phyloP scores from a whole-genome alignment of 148 eudicot species.

The Suaeda aralocaspica region DNA sequence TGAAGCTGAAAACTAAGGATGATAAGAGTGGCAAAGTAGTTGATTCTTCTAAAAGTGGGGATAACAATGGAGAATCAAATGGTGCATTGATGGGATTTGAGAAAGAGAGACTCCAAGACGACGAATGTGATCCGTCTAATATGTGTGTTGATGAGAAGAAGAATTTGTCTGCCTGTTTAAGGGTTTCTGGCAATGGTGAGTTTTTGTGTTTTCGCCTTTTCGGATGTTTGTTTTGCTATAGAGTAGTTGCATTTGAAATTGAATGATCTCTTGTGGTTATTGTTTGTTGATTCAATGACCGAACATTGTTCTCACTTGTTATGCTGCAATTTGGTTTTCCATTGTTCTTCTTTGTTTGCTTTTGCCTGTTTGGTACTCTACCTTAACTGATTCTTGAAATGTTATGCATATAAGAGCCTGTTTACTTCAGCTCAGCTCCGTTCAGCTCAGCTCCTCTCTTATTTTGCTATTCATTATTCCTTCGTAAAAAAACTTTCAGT shows the following conservation, averaged over 20 bases:
- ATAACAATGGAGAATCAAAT: slow-evolving; percentile 15
- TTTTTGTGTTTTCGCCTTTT: background rate
- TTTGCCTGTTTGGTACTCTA: background rate
- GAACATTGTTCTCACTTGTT: background rate
- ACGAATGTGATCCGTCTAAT: slow-evolving; percentile 61
- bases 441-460: too few relatives aligned
- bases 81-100: slow-evolving; percentile 8
- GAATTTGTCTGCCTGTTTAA: slow-evolving; percentile 59
- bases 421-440: too few relatives aligned
- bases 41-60: slow-evolving; percentile 20
- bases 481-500: too few relatives aligned
- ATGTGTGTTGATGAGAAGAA: slow-evolving; percentile 51
- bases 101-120: slow-evolving; percentile 34
- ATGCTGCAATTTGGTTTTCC: background rate
- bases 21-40: slow-evolving; percentile 22
- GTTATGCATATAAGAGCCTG: too few relatives aligned
- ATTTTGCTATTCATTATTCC: too few relatives aligned
- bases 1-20: slow-evolving; percentile 12
- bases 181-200: slow-evolving; percentile 76
- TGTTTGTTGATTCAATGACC: background rate
- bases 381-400: background rate
- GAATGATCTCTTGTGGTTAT: background rate
- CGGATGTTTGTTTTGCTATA: background rate
- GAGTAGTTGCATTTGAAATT: background rate
- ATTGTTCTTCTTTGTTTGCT: background rate